Conservation (phyloP, 2,329 filamentous ascomycete genomes). For the Colletotrichum kahawae region DNA sequence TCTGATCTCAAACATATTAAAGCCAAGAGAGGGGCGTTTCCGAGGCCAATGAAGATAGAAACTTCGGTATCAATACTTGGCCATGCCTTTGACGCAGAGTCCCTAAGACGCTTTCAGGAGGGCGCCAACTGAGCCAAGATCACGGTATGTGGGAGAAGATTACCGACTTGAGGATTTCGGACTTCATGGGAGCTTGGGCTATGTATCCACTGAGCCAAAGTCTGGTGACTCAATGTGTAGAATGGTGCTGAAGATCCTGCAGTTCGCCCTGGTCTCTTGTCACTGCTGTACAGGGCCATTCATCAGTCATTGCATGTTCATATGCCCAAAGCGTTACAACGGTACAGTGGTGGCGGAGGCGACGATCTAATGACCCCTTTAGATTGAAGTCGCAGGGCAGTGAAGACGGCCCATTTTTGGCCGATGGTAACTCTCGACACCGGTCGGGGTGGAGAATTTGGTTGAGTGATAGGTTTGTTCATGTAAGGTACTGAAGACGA, state of each 20-base stretch:
- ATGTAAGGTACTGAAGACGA: neutral
- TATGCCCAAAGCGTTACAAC: neutral
- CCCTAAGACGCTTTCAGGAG: neutral
- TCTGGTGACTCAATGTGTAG: neutral
- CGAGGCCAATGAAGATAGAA: neutral
- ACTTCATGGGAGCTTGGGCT: neutral
- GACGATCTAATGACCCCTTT: neutral
- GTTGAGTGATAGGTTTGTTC: neutral
- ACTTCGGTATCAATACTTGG: neutral
- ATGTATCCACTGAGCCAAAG: neutral
- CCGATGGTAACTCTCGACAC: neutral
- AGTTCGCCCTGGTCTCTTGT: neutral
- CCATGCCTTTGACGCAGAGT: neutral
- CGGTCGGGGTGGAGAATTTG: neutral
- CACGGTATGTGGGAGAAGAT: neutral
- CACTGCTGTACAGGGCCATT: neutral
- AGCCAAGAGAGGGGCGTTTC: neutral
- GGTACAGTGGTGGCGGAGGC: neutral
- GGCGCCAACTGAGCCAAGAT: neutral
- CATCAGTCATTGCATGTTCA: neutral
- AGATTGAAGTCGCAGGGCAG: neutral
- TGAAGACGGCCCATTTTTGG: neutral
- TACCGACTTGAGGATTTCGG: neutral
- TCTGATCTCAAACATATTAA: neutral
- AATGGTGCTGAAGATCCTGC: neutral